These are phyloP conservation scores for Thuja plicata DNA, from an alignment of 83 land plant genomes.

Conservation along the genomic window DNA sequence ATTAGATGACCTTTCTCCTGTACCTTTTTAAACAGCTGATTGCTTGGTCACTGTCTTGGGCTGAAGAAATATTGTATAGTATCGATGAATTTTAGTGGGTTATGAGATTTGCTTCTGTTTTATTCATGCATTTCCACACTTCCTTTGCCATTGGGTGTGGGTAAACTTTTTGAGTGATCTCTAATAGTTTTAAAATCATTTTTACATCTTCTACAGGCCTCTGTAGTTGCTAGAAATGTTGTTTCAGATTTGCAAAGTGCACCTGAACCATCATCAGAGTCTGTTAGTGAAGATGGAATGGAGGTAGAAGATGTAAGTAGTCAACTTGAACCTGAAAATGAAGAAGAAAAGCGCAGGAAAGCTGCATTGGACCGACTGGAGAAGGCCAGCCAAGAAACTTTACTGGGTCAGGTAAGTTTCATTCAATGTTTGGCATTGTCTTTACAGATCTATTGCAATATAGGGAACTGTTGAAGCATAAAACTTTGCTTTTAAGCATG, in stretches of 20 bases:
- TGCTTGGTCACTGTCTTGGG: background rate
- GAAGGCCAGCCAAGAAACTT: slow-evolving; percentile 81
- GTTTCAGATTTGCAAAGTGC: slow-evolving; percentile 57
- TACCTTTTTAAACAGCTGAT: background rate
- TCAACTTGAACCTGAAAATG: slow-evolving; percentile 33
- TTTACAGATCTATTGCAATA: background rate
- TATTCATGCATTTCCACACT: background rate
- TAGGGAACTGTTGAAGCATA: background rate
- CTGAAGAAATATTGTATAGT: background rate
- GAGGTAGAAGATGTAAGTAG: slow-evolving; percentile 21
- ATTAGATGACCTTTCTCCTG: background rate
- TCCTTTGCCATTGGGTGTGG: background rate
- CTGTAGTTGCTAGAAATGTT: slow-evolving; percentile 65
- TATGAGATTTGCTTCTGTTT: background rate
- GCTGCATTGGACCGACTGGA: slow-evolving; percentile 75
- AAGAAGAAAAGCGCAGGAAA: slow-evolving; percentile 56
- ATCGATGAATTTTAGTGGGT: background rate
- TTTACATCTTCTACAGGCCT: slow-evolving; percentile 51
- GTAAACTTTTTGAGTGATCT: background rate
- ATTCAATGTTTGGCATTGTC: background rate
- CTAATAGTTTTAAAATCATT: background rate
- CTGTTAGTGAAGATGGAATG: slow-evolving; percentile 39
- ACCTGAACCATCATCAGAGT: slow-evolving; percentile 27
- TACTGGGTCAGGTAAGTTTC: slow-evolving; percentile 76
- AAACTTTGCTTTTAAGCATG: background rate